Base-by-base conservation (phyloP, 2,329 filamentous ascomycete species). In the Cladosporium sp. region DNA sequence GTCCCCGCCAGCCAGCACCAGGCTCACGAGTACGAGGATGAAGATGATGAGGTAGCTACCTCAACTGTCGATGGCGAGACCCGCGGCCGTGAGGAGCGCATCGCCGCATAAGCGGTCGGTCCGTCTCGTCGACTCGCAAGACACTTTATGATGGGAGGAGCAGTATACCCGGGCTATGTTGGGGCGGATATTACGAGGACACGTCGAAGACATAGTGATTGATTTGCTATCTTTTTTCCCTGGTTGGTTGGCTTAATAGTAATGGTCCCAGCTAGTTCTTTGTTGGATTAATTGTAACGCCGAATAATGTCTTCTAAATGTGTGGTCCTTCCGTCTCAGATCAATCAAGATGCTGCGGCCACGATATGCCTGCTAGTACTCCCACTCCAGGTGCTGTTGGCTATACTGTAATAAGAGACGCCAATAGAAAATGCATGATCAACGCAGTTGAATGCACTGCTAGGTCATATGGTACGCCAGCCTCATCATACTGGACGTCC, bases 1-100 rank as follows among this genome's bases (percentile, higher is more conserved):
- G 88, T 93, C 40, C 89, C 90, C 7, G 91, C 91, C 16, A 86
- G 86, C 67, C 83, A 88, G 77, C 89, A 91, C 74, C 83, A 86
- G 72, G 83, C 83, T 29, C 83, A 84, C 23, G 81, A 87, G 65
- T 84, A 86, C 65, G 85, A 87, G 33, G 87, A 88, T 16, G 89
- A 91, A 1, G 88, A 89, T 21, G 87, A 88, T 11, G 87, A 89
- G 14, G 87, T 88, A 23, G 87, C 88, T 16, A 79, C 77, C 50
- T 79, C 76, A 46, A 73, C 79, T 61, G 74, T 73, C 59, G 75
- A 74, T 46, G 79, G 76, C 67, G 79, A 80, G 69, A 74, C 76
- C 60, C 78, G 82, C 57, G 82, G 81, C 28, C 79, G 82, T 16
- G 82, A 83, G 69, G 81, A 83, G 67, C 80, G 82, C 75, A 44